Base-by-base conservation (phyloP, 169 alveolate genomes). In the Eimeria necatrix region DNA sequence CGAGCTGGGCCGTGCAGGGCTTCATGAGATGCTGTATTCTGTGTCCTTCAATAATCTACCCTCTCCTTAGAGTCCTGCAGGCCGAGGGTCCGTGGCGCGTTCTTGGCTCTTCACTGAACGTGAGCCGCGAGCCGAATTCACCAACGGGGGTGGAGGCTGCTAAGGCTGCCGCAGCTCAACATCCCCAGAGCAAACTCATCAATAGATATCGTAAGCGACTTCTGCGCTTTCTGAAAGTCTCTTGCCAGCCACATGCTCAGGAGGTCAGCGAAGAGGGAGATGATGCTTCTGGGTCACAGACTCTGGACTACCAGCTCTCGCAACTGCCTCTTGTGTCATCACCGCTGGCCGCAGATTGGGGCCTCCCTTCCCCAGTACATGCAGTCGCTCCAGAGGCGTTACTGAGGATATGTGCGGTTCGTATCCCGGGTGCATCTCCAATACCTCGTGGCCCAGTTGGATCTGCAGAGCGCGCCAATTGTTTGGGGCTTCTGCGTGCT, bases 51-150 rank as follows among this genome's bases (percentile, higher is more conserved):
- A 5, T 48, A 53, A 56, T 52, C 49, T 76, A 49, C 22, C 59
- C 76, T 24, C 91, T 84, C 49, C 78, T 84, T 16, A n/a, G 9
- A 20, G 52, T 60, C 9, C 48, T 84, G 59, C 52, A 84, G 14
- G 78, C 73, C 24, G 91, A 84, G 91, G 91, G 91, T 46, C 76
- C 91, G 4, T 84, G 91, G 91, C 56, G 91, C n/a, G 91, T 84
- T 9, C n/a, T 84, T 10, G 91, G 91, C 5, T 49, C 78, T 24
- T 74, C 91, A 56, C 91, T 84, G 91, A 53, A 84, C 80, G 49
- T 84, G 60, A 41, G 71, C 12, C 61, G 51, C 61, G 52, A 56
- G 41, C 70, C 4, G 46, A 74, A 84, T 10, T 32, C 46, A 10
- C 51, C n/a, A 52, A 48, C 4, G n/a, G 61, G 6, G 46, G 61